Conservation (phyloP, 1,139 yeast genomes). For the Neolecta irregularis region DNA sequence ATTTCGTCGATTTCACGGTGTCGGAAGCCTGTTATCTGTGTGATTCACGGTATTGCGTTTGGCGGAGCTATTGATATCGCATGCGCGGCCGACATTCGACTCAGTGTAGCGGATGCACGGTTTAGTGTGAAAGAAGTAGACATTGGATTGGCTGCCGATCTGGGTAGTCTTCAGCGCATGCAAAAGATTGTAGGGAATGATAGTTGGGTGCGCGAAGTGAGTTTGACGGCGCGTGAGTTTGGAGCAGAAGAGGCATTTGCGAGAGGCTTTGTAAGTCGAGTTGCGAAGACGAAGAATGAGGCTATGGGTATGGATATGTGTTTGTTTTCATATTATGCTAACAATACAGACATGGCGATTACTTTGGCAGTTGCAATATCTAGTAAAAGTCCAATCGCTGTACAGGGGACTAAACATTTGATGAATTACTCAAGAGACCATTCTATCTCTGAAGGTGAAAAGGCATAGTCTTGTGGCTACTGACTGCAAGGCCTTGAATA, state of each 20-base stretch:
- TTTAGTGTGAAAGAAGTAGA: constrained; percentile 56
- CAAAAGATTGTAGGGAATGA: constrained; percentile 41
- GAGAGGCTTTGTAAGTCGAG: constrained; percentile 40
- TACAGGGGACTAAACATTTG: constrained; percentile 48
- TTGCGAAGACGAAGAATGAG: constrained; percentile 33
- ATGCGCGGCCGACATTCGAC: constrained; percentile 42
- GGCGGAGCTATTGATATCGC: constrained; percentile 62
- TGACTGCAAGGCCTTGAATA: constrained; percentile 29
- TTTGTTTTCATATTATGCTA: too few species aligned
- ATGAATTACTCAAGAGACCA: constrained; percentile 39
- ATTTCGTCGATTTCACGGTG: constrained; percentile 5
- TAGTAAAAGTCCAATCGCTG: constrained; percentile 40
- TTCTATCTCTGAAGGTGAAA: constrained; percentile 31
- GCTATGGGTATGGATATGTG: too few species aligned
- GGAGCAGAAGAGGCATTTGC: constrained; percentile 40
- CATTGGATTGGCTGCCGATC: constrained; percentile 66
- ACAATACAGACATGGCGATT: constrained; percentile 34
- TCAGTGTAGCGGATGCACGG: constrained; percentile 38
- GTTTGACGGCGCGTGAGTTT: constrained; percentile 48
- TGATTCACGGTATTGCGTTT: constrained; percentile 33
- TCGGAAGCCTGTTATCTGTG: constrained; percentile 28
- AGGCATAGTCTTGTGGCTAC: too few species aligned
- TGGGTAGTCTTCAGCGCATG: constrained; percentile 54
- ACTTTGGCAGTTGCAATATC: constrained; percentile 39
- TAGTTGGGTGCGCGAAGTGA: constrained; percentile 46